These are phyloP conservation scores for Pseudopyricularia javanii DNA, from an alignment of 2,329 filamentous ascomycete genomes.

Conservation along the genomic window DNA sequence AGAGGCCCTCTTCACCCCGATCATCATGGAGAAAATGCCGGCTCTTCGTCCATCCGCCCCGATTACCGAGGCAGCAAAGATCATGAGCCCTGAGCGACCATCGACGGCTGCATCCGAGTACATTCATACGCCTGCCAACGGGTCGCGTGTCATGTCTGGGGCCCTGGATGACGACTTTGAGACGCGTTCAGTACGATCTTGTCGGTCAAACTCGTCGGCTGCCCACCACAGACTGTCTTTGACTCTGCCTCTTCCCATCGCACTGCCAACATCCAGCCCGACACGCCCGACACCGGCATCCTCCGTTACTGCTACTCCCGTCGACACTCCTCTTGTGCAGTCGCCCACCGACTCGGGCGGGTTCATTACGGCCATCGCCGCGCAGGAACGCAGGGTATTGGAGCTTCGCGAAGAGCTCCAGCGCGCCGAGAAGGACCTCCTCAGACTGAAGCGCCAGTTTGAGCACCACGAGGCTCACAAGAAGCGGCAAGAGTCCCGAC, in stretches of 20 bases:
- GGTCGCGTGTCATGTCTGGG: slow-evolving; percentile 12
- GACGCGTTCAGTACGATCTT: slow-evolving; percentile 34
- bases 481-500: slow-evolving; percentile 60
- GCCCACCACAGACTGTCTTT: slow-evolving; percentile 45
- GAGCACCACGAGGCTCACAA: slow-evolving; percentile 62
- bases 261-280: slow-evolving; percentile 36
- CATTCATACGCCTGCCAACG: slow-evolving; percentile 15
- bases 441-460: slow-evolving; percentile 73
- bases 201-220: slow-evolving; percentile 28
- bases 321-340: slow-evolving; percentile 26
- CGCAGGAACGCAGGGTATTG: slow-evolving; percentile 80
- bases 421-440: slow-evolving; percentile 67
- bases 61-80: not conserved
- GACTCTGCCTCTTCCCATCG: slow-evolving; percentile 51
- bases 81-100: slow-evolving; percentile 8
- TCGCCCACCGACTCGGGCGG: slow-evolving; percentile 45
- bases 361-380: slow-evolving; percentile 80
- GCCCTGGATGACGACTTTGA: slow-evolving; percentile 22
- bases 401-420: slow-evolving; percentile 84
- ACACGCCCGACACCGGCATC: slow-evolving; percentile 38
- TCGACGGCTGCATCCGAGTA: slow-evolving; percentile 15
- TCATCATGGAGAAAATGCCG: not conserved
- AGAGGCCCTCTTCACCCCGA: not conserved
- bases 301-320: slow-evolving; percentile 31
- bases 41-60: not conserved